Percentiles rank a stretch among this genome's conserved stretches.
These are phyloP conservation scores for Ophryocystis elektroscirrha DNA, from an alignment of 169 alveolate genomes.

Conservation along the genomic window DNA sequence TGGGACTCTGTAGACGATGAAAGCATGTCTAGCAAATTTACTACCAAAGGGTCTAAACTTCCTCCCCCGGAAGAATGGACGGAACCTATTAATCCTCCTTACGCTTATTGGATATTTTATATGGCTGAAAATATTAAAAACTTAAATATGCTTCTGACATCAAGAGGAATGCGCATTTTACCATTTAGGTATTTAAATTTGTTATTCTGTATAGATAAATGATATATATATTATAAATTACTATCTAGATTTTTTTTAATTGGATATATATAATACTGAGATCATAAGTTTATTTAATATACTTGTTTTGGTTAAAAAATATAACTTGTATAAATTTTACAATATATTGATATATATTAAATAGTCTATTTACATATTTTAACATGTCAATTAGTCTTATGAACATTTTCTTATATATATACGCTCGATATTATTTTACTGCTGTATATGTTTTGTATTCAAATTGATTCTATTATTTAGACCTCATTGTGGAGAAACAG, in stretches of 20 bases:
- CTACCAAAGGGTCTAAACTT: slow-evolving; percentile 28
- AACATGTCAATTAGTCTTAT: neutral
- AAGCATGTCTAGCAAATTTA: slow-evolving; percentile 23
- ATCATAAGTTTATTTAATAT: neutral
- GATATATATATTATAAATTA: neutral
- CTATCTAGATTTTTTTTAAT: neutral
- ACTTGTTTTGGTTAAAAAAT: neutral
- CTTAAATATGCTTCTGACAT: slow-evolving; percentile 46
- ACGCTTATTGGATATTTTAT: slow-evolving; percentile 65
- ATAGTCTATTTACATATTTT: neutral
- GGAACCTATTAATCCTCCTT: slow-evolving; percentile 54
- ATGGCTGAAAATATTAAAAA: slow-evolving; percentile 56
- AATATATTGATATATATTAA: neutral
- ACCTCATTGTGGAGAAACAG: slow-evolving; percentile 80
- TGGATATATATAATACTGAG: neutral
- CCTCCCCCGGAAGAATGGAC: slow-evolving; percentile 47
- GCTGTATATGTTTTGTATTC: neutral
- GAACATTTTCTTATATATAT: neutral
- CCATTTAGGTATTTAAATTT: slow-evolving; percentile 32
- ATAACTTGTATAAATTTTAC: neutral
- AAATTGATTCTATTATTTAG: slow-evolving; percentile 20
- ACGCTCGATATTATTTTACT: neutral
- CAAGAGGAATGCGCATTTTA: slow-evolving; percentile 46
- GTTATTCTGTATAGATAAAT: neutral
- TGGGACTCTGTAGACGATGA: slow-evolving; percentile 63